phyloP scores from a whole-genome alignment of 2,329 filamentous ascomycete genomes.

The Aspergillus amoenus region DNA sequence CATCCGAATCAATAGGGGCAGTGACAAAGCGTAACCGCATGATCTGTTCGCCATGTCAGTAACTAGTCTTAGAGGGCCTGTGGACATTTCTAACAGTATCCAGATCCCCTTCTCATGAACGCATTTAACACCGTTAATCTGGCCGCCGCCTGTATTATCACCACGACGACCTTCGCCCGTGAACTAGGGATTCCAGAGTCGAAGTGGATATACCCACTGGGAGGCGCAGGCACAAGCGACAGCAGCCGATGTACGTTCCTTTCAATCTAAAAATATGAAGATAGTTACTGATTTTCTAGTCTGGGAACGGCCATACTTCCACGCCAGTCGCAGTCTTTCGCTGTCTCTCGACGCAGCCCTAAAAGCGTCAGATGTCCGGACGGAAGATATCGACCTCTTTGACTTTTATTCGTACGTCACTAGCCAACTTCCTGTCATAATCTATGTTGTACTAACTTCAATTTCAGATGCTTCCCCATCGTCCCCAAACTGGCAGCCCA shows the following conservation, averaged over 20 bases:
- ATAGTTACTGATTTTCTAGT: constrained; percentile 41
- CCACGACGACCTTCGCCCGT: constrained; percentile 55
- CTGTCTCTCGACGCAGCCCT: constrained; percentile 58
- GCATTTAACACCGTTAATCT: constrained; percentile 70
- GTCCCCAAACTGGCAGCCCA: constrained; percentile 65
- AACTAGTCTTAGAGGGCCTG: not conserved
- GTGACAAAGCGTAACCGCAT: constrained; percentile 61
- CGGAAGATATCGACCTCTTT: constrained; percentile 57
- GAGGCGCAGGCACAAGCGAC: constrained; percentile 63
- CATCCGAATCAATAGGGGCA: constrained; percentile 53
- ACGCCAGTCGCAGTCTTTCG: constrained; percentile 59
- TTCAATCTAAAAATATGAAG: not conserved
- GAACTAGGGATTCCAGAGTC: constrained; percentile 55
- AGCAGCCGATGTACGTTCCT: constrained; percentile 51
- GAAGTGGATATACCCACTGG: constrained; percentile 64
- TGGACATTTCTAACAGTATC: not conserved
- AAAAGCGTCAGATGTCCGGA: constrained; percentile 45
- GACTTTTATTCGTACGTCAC: constrained; percentile 61
- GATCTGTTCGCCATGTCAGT: constrained; percentile 65
- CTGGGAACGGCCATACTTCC: constrained; percentile 61
- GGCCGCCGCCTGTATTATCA: constrained; percentile 60
- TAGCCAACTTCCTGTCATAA: constrained; percentile 4
- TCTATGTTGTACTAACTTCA: not conserved
- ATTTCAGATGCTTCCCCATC: constrained; percentile 63
- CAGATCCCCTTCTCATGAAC: constrained; percentile 69